Base-by-base conservation (phyloP, 1,284 basidiomycete species). In the Tetrapyrgos nigripes region DNA sequence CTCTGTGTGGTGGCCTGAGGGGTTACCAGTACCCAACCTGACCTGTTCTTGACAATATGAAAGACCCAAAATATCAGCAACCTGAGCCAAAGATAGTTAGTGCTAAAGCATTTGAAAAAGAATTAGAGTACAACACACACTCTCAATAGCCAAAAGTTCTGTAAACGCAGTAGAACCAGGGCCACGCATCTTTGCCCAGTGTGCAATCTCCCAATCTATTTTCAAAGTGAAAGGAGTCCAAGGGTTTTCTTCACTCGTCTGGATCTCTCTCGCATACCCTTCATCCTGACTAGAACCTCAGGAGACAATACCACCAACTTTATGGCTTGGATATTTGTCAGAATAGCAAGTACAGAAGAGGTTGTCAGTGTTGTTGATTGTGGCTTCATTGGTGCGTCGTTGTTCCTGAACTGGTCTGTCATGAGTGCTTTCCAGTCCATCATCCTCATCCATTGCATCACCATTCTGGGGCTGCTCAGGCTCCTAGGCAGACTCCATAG, bases 121-220 rank as follows among this genome's bases (percentile, higher is more conserved):
- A 17, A 19, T 33, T 9, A 27, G 29, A n/a, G 37, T 33, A 23
- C 23, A 33, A 53, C 37, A 37, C 28, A 53, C 37, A 4, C 37
- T 23, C 4, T 19, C 23, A 24, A 53, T 53, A 13, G 8, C 4
- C 37, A 53, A 33, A 19, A 53, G 24, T 17, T 53, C 51, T 23
- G 51, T 43, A 28, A 53, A 43, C 43, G 51, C 51, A 21, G 51
- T 53, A 43, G 51, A 19, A 8, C 51, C 37, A 43, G 35, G 51
- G 3, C 51, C 51, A 10, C 51, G 51, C 14, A 53, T 28, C 26
- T 53, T 53, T 40, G 51, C 51, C 51, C 51, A 53, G 11, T 21
- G 6, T 26, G 35, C 51, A 40, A 53, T 14, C 21, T 44, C 33
- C 51, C 51, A 53, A 35, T 53, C 51, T 13, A 53, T 4, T 28